Conservation (phyloP, 106 monocot genomes). For the Acorus calamus region DNA sequence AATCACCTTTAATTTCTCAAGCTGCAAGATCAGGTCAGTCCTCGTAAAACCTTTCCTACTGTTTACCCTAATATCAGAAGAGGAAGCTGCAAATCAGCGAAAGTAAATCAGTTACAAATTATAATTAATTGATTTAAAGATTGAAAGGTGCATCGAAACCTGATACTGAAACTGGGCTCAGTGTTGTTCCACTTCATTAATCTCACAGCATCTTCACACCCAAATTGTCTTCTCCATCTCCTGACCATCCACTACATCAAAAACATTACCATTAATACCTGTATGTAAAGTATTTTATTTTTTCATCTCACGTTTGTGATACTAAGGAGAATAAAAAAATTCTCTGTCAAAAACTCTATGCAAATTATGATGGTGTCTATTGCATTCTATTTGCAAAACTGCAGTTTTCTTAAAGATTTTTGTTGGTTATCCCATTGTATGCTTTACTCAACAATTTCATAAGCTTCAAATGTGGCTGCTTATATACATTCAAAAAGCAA, state of each 20-base stretch:
- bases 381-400: too few relatives aligned
- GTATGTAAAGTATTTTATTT: too few relatives aligned
- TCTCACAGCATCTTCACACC: conserved; percentile 59
- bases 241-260: conserved; percentile 87
- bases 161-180: conserved; percentile 75
- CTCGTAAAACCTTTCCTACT: conserved; percentile 58
- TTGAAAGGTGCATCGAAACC: conserved; percentile 24
- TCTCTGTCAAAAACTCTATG: too few relatives aligned
- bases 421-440: too few relatives aligned
- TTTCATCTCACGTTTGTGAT: too few relatives aligned
- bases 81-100: background rate
- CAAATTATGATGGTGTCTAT: too few relatives aligned
- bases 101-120: background rate
- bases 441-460: too few relatives aligned
- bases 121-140: conserved; percentile 6
- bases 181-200: conserved; percentile 93
- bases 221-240: conserved; percentile 78
- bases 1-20: conserved; percentile 60
- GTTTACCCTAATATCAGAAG: conserved; percentile 57
- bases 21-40: conserved; percentile 38
- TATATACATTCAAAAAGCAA: conserved; percentile 3
- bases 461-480: too few relatives aligned
- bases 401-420: too few relatives aligned
- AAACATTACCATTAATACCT: too few relatives aligned
- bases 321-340: too few relatives aligned